A percentile compares a stretch with the other conserved stretches of the same genome.
Evolutionary conservation across 2,329 filamentous ascomycete genomes (phyloP).

Genomic region (Neocucurbitaria cava): DNA sequence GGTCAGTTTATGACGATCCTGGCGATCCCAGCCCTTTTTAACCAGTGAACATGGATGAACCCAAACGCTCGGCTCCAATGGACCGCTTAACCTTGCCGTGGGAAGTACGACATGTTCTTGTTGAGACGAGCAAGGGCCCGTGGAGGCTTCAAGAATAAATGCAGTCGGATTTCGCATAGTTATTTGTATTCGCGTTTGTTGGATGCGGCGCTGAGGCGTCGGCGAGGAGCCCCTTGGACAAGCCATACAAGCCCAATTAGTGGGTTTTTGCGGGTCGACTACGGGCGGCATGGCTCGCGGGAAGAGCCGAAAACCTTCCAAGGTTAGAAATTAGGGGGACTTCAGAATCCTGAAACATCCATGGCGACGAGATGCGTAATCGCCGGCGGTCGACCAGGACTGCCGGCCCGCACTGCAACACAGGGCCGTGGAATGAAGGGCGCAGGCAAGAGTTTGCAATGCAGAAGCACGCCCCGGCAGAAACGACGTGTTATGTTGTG

Average conservation of each 20-base stretch:
- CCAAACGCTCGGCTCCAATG: slow-evolving; percentile 1
- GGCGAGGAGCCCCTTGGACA: background rate
- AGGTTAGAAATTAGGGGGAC: background rate
- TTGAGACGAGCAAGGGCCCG: background rate
- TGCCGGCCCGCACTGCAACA: background rate
- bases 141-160: background rate
- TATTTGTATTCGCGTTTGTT: too few species aligned
- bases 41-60: background rate
- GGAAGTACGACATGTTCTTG: background rate
- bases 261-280: slow-evolving; percentile 7
- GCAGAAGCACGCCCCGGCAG: slow-evolving; percentile 10
- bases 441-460: background rate
- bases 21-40: background rate
- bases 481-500: slow-evolving; percentile 7
- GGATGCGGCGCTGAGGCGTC: background rate
- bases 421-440: background rate
- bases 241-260: background rate
- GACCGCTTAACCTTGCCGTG: background rate
- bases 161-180: background rate
- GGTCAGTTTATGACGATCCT: background rate
- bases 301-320: slow-evolving; percentile 17
- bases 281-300: slow-evolving; percentile 16
- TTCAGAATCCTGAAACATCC: slow-evolving; percentile 8
- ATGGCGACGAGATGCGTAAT: background rate
- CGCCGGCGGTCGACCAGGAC: background rate